Conservation (phyloP, 23 red algal genomes). For the Gracilaria caudata region DNA sequence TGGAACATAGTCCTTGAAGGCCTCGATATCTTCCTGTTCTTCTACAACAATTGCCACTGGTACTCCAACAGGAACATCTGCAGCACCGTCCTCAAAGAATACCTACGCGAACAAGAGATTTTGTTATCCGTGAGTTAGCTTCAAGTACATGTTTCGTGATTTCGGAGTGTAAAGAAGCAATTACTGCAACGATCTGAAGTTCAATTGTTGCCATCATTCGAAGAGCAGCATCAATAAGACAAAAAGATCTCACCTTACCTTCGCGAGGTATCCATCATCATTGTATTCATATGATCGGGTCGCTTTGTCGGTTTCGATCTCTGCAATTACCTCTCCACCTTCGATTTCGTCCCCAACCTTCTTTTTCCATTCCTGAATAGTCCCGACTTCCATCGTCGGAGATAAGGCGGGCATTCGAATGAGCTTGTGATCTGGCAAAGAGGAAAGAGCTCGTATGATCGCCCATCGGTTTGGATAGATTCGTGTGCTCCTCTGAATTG, state of each 20-base stretch:
- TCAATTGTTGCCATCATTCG: not conserved
- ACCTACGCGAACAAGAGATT: slow-evolving; percentile 35
- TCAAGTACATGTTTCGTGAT: not conserved
- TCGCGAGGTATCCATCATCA: slow-evolving; percentile 94
- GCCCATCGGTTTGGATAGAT: slow-evolving; percentile 24
- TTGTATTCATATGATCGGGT: slow-evolving; percentile 91
- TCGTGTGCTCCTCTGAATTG: slow-evolving; percentile 37
- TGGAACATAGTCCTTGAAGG: slow-evolving; percentile 80
- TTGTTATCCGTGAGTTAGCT: not conserved
- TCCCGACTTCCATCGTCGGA: slow-evolving; percentile 94
- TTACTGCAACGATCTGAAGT: not conserved
- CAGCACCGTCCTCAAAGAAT: slow-evolving; percentile 78
- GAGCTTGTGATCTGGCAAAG: slow-evolving; percentile 68
- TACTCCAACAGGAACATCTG: slow-evolving; percentile 84
- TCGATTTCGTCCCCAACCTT: slow-evolving; percentile 82
- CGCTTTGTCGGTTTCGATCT: slow-evolving; percentile 99
- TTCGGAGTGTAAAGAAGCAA: not conserved
- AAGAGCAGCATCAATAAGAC: not conserved
- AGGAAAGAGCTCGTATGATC: slow-evolving; percentile 45
- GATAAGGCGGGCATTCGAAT: slow-evolving; percentile 94
- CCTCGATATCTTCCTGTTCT: slow-evolving; percentile 79
- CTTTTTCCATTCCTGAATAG: slow-evolving; percentile 86
- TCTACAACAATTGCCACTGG: slow-evolving; percentile 88
- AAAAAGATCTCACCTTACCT: slow-evolving; percentile 44
- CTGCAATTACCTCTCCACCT: slow-evolving; percentile 89